Evolutionary conservation across 306 rosid genomes (phyloP).

Genomic region (Rubus parviflorus): DNA sequence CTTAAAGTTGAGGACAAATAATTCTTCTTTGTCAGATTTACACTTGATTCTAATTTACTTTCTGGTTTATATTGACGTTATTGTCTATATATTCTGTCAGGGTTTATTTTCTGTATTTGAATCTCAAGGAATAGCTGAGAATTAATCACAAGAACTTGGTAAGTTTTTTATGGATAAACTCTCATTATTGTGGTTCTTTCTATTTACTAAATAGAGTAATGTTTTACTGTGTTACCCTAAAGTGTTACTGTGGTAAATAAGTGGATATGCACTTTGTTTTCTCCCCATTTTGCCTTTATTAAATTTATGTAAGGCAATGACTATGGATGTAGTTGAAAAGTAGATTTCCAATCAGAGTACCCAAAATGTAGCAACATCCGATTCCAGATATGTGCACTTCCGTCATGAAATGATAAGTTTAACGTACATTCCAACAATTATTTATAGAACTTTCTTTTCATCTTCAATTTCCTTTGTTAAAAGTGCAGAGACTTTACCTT

Average conservation of each 20-base stretch:
- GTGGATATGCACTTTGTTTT: not conserved
- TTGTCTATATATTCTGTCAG: not conserved
- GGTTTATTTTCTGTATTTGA: not conserved
- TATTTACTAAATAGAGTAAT: constrained; percentile 4
- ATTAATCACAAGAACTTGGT: not conserved
- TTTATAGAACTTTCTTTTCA: not conserved
- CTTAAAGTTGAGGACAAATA: too few species aligned
- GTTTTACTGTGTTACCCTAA: not conserved
- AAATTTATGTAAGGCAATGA: not conserved
- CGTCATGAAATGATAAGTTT: not conserved
- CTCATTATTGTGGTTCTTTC: not conserved
- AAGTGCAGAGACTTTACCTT: not conserved
- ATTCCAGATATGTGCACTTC: not conserved
- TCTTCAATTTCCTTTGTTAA: not conserved
- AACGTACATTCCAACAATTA: not conserved
- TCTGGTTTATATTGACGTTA: too few species aligned
- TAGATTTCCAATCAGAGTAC: not conserved
- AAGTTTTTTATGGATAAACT: not conserved
- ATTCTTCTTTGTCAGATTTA: too few species aligned
- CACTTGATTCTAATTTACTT: too few species aligned
- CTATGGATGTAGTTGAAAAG: not conserved
- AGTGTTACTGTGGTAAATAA: not conserved
- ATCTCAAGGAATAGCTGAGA: constrained; percentile 14
- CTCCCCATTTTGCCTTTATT: not conserved
- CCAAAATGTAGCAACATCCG: not conserved